These are phyloP conservation scores for Aureobasidium melanogenum DNA, from an alignment of 2,329 filamentous ascomycete genomes.

Conservation along the genomic window DNA sequence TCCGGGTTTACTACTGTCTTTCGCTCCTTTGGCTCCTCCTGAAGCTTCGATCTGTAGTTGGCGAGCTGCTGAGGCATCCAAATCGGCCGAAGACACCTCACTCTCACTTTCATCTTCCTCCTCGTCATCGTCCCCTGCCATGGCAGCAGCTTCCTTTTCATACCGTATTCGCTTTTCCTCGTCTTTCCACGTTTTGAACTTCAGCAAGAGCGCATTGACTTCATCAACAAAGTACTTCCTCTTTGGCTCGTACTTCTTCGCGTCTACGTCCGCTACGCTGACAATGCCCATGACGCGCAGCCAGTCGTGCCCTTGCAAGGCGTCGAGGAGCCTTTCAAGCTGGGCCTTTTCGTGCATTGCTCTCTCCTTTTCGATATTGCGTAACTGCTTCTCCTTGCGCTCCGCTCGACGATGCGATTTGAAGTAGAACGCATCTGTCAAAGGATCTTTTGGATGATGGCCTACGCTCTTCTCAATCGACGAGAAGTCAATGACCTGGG, in stretches of 20 bases:
- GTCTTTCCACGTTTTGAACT: slow-evolving; percentile 79
- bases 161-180: slow-evolving; percentile 78
- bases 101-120: slow-evolving; percentile 29
- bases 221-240: slow-evolving; percentile 77
- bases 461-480: slow-evolving; percentile 27
- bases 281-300: slow-evolving; percentile 83
- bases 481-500: slow-evolving; percentile 35
- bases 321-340: slow-evolving; percentile 63
- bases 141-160: slow-evolving; percentile 59
- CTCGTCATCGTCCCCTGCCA: slow-evolving; percentile 36
- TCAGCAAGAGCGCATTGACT: slow-evolving; percentile 71
- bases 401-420: slow-evolving; percentile 53
- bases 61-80: slow-evolving; percentile 62
- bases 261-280: slow-evolving; percentile 73
- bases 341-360: slow-evolving; percentile 59
- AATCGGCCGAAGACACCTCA: slow-evolving; percentile 57
- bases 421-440: slow-evolving; percentile 48
- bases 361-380: slow-evolving; percentile 58
- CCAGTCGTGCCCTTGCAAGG: slow-evolving; percentile 87
- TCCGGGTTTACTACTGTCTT: slow-evolving; percentile 24
- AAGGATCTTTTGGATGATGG: slow-evolving; percentile 41
- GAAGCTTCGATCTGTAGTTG: slow-evolving; percentile 61
- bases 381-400: slow-evolving; percentile 57
- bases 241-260: slow-evolving; percentile 78
- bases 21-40: neutral